Base-by-base conservation (phyloP, 2,329 filamentous ascomycete genomes). In the Fusarium chlamydosporum region DNA sequence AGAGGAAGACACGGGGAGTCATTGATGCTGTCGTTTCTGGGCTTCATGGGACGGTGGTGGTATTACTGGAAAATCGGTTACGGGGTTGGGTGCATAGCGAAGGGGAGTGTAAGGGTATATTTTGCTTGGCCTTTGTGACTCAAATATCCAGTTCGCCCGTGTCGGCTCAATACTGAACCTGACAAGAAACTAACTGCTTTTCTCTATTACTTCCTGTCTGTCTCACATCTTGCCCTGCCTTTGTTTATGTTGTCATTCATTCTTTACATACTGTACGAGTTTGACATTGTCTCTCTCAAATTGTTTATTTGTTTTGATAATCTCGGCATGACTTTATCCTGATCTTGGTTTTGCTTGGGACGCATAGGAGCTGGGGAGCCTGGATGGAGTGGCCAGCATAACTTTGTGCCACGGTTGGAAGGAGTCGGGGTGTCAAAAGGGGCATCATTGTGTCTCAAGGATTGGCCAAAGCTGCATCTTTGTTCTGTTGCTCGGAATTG, bases 41-140 rank as follows among this genome's bases (percentile, higher is more conserved):
- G 57, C 62, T 64, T 67, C 43, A 67, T 45, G 67, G 72, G 68
- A 70, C 64, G 72, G 58, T 66, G 75, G 76, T 71, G 71, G 75
- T 76, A 74, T 79, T 81, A 80, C 81, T 81, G 82, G 79, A 81
- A 77, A 78, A 75, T 75, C 77, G 76, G 76, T 78, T 76, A 72
- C 68, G 77, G 72, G 74, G 74, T 74, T 73, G 75, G 78, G 76
- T 81, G 79, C 79, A 81, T 81, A 81, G 80, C 80, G 79, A 79
- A 77, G 77, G 78, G 78, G 78, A 79, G 79, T 79, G 79, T 79
- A 77, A 74, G 75, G 79, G 73, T 78, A 76, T 77, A 76, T 75
- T 74, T 51, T 51, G 47, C 47, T 78, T 79, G 77, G 77, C 75
- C 76, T 75, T 78, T 77, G 68, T 77, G 77, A 76, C 65, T 73